These are phyloP conservation scores for Mortierella sp. DNA, from an alignment of 371 early-diverging fungal genomes.

Conservation along the genomic window DNA sequence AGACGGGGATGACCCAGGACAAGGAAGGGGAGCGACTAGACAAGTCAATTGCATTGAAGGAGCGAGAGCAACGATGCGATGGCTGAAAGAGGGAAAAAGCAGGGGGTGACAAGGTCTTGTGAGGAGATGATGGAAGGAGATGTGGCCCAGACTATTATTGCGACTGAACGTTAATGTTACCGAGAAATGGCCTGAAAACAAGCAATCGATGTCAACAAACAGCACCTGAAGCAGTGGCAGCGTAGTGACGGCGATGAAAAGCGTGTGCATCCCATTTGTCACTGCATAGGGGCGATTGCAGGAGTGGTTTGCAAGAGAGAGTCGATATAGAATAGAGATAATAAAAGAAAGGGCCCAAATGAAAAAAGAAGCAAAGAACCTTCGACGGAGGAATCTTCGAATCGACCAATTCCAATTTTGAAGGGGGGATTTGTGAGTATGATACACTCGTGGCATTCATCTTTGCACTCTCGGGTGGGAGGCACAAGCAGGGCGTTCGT, in stretches of 20 bases:
- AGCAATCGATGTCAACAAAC: background rate
- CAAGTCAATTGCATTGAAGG: background rate
- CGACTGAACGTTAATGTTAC: conserved; percentile 9
- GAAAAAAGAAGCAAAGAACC: conserved; percentile 53
- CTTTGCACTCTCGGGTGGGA: too few species aligned
- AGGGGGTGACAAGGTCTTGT: background rate
- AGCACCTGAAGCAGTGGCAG: background rate
- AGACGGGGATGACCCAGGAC: conserved; percentile 1
- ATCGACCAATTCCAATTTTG: conserved; percentile 36
- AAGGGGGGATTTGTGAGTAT: background rate
- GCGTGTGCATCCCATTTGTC: background rate
- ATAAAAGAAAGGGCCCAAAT: background rate
- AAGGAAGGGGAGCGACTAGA: background rate
- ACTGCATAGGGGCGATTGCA: background rate
- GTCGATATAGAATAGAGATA: too few species aligned
- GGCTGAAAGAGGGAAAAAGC: background rate
- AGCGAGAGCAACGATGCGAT: background rate
- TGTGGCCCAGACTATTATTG: background rate
- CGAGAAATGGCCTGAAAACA: background rate
- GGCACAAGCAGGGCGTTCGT: too few species aligned
- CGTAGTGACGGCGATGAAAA: too few species aligned
- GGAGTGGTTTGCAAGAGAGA: background rate
- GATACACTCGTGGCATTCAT: too few species aligned
- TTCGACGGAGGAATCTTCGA: conserved; percentile 50
- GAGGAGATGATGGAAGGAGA: background rate